These are phyloP conservation scores for Fraxinus cuspidata DNA, from an alignment of 257 asterid species.

Conservation along the genomic window DNA sequence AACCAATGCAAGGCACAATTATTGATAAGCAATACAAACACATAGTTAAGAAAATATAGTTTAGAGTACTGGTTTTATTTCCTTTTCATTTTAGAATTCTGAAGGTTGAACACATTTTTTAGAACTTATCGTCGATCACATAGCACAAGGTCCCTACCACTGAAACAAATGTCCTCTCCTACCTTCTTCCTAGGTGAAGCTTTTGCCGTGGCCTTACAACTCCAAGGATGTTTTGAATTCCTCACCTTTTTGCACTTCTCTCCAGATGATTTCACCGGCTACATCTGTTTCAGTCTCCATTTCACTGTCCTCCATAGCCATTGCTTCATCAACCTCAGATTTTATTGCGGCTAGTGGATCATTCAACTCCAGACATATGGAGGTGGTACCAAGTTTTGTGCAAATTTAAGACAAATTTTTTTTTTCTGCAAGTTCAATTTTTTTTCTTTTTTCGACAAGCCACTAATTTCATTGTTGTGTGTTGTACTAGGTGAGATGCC, in stretches of 20 bases:
- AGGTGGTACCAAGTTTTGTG: not conserved
- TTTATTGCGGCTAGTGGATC: conserved; percentile 44
- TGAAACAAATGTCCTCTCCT: conserved; percentile 94
- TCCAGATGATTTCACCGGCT: conserved; percentile 46
- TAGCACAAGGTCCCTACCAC: conserved; percentile 86
- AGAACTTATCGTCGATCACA: conserved; percentile 80
- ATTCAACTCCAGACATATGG: conserved; percentile 34
- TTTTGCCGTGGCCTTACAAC: conserved; percentile 45
- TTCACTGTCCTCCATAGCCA: conserved; percentile 72
- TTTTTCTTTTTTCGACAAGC: too few species aligned
- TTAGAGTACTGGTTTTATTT: not conserved
- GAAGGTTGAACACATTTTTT: conserved; percentile 13
- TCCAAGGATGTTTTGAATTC: conserved; percentile 43
- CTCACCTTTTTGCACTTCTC: conserved; percentile 79
- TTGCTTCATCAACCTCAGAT: conserved; percentile 59
- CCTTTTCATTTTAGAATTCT: not conserved
- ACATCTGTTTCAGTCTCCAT: conserved; percentile 74
- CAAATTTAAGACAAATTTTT: not conserved
- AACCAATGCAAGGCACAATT: conserved; percentile 27
- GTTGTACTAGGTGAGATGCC: too few species aligned
- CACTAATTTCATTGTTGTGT: too few species aligned
- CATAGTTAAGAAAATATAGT: not conserved
- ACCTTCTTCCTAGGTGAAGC: conserved; percentile 52
- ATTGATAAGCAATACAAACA: conserved; percentile 15
- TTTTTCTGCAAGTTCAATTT: too few species aligned